Conservation (phyloP, 169 alveolate genomes). For the Plasmodium sp. region DNA sequence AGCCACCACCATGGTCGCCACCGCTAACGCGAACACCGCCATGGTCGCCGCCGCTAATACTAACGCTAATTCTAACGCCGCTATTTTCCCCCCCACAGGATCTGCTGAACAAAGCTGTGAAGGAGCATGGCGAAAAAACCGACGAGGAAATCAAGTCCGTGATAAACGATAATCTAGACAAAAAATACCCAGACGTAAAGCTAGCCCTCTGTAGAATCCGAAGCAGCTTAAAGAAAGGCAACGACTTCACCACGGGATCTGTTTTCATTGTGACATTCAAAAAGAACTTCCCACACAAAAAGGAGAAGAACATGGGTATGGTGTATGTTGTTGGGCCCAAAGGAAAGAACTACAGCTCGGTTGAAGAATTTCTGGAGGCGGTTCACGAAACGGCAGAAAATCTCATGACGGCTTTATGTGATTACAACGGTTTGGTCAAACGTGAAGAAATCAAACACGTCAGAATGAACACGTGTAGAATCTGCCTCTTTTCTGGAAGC, state of each 20-base stretch:
- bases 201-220: constrained; percentile 60
- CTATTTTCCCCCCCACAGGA: constrained; percentile 5
- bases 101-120: constrained; percentile 41
- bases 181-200: constrained; percentile 70
- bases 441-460: constrained; percentile 79
- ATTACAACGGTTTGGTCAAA: constrained; percentile 87
- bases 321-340: constrained; percentile 85
- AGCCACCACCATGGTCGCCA: not conserved
- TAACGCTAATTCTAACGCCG: not conserved
- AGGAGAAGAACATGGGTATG: constrained; percentile 80
- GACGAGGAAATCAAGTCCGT: constrained; percentile 71
- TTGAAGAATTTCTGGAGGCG: constrained; percentile 79
- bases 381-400: constrained; percentile 83
- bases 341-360: constrained; percentile 74
- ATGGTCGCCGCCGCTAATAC: not conserved
- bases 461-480: constrained; percentile 83
- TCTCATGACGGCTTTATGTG: constrained; percentile 87
- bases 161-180: constrained; percentile 45
- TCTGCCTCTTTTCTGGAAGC: constrained; percentile 80
- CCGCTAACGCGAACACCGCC: not conserved
- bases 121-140: constrained; percentile 38
- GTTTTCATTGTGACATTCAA: constrained; percentile 75
- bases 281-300: constrained; percentile 65
- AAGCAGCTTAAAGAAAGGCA: constrained; percentile 46
- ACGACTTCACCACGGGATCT: constrained; percentile 41